phyloP scores from a whole-genome alignment of 2,329 filamentous ascomycete species.

The Annulohypoxylon truncatum region DNA sequence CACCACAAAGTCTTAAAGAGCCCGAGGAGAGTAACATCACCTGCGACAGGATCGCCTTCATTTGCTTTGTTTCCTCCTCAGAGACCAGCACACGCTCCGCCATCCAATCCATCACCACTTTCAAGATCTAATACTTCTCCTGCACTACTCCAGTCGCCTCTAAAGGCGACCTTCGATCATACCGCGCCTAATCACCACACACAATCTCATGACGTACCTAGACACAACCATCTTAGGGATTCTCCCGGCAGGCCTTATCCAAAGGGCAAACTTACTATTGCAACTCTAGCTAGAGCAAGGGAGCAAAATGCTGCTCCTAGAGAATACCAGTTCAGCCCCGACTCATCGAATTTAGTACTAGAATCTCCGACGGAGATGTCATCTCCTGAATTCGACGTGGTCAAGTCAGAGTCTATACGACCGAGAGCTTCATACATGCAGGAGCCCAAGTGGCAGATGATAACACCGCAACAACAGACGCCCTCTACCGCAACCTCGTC shows the following conservation, averaged over 20 bases:
- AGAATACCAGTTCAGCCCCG: constrained; percentile 49
- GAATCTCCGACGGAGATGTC: constrained; percentile 56
- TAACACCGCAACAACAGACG: constrained; percentile 54
- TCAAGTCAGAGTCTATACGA: constrained; percentile 49
- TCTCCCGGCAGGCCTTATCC: constrained; percentile 38
- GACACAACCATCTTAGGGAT: constrained; percentile 28
- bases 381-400: constrained; percentile 42
- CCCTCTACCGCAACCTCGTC: constrained; percentile 47
- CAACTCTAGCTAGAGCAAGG: constrained; percentile 39
- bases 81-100: constrained; percentile 36
- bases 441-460: constrained; percentile 62
- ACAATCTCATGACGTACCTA: constrained; percentile 21
- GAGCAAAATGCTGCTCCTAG: constrained; percentile 33
- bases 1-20: constrained; percentile 50
- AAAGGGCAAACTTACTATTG: constrained; percentile 42
- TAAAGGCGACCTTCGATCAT: constrained; percentile 51
- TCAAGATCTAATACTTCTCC: constrained; percentile 68
- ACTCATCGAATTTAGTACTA: constrained; percentile 53
- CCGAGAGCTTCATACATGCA: constrained; percentile 49
- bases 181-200: constrained; percentile 38
- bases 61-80: constrained; percentile 60
- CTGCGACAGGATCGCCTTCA: constrained; percentile 56
- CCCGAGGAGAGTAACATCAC: constrained; percentile 61
- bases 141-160: constrained; percentile 59
- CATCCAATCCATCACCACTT: constrained; percentile 53